These are phyloP conservation scores for Narthecium ossifragum DNA, from an alignment of 106 monocot species.

Conservation along the genomic window DNA sequence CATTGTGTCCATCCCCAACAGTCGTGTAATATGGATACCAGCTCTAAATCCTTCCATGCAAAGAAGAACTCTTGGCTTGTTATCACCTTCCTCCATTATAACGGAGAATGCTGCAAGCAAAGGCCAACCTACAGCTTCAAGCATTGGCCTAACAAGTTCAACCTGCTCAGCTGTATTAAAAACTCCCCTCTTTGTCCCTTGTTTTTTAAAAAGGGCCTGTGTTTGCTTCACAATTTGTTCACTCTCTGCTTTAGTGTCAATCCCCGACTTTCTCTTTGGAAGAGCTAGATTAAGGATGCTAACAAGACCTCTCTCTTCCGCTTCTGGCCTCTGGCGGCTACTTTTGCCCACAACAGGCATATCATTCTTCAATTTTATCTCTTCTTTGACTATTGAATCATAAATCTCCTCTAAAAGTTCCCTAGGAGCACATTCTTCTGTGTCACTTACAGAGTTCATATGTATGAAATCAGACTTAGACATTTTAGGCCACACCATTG, in stretches of 20 bases:
- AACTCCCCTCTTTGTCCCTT: constrained; percentile 77
- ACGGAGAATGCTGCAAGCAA: constrained; percentile 96
- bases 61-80: constrained; percentile 70
- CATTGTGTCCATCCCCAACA: constrained; percentile 98
- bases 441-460: constrained; percentile 65
- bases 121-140: constrained; percentile 98
- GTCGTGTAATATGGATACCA: constrained; percentile 79
- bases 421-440: constrained; percentile 71
- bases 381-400: constrained; percentile 83
- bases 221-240: constrained; percentile 74
- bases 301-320: constrained; percentile 72
- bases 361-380: constrained; percentile 91
- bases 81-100: constrained; percentile 91
- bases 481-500: constrained; percentile 98
- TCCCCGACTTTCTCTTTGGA: constrained; percentile 54
- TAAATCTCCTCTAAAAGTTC: constrained; percentile 95
- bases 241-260: constrained; percentile 77
- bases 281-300: constrained; percentile 91
- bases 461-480: constrained; percentile 88
- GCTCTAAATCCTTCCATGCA: constrained; percentile 95
- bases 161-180: constrained; percentile 84
- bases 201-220: constrained; percentile 76
- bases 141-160: constrained; percentile 93
- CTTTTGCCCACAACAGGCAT: constrained; percentile 27
- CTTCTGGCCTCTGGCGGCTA: constrained; percentile 41